Percentiles rank a stretch among this genome's conserved stretches.
These are phyloP conservation scores for Fusarium sp. DNA, from an alignment of 2,329 filamentous ascomycete species.

Conservation along the genomic window DNA sequence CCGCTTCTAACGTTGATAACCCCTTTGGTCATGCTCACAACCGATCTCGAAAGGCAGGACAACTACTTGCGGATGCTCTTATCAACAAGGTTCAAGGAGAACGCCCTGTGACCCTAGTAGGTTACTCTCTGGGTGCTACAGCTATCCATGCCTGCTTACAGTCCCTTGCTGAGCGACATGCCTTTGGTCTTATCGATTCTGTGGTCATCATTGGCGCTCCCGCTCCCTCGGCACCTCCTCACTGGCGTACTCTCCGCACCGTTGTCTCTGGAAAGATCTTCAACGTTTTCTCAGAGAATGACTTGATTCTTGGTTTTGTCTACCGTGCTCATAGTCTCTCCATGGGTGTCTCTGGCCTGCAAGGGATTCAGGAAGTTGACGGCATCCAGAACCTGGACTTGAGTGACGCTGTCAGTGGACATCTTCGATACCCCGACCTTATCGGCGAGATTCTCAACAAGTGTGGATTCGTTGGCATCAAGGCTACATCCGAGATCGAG, in stretches of 20 bases:
- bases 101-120: conserved; percentile 81
- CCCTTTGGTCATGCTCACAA: conserved; percentile 83
- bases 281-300: conserved; percentile 89
- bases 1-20: conserved; percentile 80
- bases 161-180: conserved; percentile 78
- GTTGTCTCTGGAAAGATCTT: conserved; percentile 86
- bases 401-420: conserved; percentile 64
- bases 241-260: conserved; percentile 81
- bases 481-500: conserved; percentile 60
- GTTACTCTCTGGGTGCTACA: conserved; percentile 83
- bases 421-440: conserved; percentile 64
- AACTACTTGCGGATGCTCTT: conserved; percentile 83
- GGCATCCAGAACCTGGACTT: conserved; percentile 71
- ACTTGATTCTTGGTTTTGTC: conserved; percentile 87
- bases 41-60: conserved; percentile 82
- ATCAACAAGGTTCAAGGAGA: conserved; percentile 87
- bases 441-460: conserved; percentile 63
- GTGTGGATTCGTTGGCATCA: conserved; percentile 63
- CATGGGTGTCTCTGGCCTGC: conserved; percentile 84
- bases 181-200: conserved; percentile 86
- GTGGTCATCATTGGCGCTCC: conserved; percentile 87
- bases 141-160: conserved; percentile 87
- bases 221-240: conserved; percentile 74
- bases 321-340: conserved; percentile 88
- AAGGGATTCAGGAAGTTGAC: conserved; percentile 74